These are phyloP conservation scores for Stromatinia cepivora DNA, from an alignment of 2,329 filamentous ascomycete species.

Conservation along the genomic window DNA sequence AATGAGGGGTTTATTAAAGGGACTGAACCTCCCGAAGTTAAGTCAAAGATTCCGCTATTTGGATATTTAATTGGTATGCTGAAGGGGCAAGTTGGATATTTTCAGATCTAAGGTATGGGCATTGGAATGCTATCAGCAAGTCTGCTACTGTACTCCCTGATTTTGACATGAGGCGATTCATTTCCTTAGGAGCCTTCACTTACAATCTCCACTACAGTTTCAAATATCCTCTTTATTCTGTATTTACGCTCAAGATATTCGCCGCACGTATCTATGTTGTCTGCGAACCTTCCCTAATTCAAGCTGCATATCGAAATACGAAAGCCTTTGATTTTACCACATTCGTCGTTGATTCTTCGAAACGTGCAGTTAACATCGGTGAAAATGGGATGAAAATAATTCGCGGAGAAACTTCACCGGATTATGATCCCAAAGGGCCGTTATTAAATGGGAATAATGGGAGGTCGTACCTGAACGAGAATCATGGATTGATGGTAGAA, in stretches of 20 bases:
- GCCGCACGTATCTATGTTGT: slow-evolving; percentile 49
- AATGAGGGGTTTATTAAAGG: slow-evolving; percentile 1
- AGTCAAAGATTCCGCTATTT: slow-evolving; percentile 46
- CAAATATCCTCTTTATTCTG: slow-evolving; percentile 36
- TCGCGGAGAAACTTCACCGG: slow-evolving; percentile 31
- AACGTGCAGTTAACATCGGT: slow-evolving; percentile 44
- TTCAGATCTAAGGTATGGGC: slow-evolving; percentile 44
- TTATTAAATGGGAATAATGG: slow-evolving; percentile 37
- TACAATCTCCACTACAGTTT: slow-evolving; percentile 24
- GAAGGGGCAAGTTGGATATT: slow-evolving; percentile 43
- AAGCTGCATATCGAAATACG: slow-evolving; percentile 44
- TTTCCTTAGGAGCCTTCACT: slow-evolving; percentile 19
- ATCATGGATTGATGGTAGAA: slow-evolving; percentile 43
- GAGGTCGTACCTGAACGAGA: slow-evolving; percentile 41
- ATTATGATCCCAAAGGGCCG: slow-evolving; percentile 35
- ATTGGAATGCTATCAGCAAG: background rate
- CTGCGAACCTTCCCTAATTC: slow-evolving; percentile 46
- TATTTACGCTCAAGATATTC: slow-evolving; percentile 50
- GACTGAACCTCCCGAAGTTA: slow-evolving; percentile 47
- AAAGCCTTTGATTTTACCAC: slow-evolving; percentile 48
- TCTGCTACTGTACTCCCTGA: background rate
- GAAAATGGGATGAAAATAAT: slow-evolving; percentile 41
- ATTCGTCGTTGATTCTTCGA: slow-evolving; percentile 45
- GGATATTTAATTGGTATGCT: slow-evolving; percentile 50
- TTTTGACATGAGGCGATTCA: background rate